Evolutionary conservation across 2,329 filamentous ascomycete genomes (phyloP).

Genomic region (Phialophora macrospora): DNA sequence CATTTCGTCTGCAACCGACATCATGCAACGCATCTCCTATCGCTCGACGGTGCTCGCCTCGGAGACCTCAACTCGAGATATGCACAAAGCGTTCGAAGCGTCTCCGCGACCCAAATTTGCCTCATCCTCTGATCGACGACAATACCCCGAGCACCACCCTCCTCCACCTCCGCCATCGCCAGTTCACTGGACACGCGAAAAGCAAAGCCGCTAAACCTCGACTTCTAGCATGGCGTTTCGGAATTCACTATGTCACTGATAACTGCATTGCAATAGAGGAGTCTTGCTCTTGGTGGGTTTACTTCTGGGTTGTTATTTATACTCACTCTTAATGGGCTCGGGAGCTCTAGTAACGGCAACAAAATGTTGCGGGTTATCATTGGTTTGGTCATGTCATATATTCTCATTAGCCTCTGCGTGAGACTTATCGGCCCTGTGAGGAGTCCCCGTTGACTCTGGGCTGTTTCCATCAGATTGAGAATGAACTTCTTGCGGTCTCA

Average conservation of each 20-base stretch:
- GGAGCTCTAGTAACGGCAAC: background rate
- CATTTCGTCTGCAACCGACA: constrained; percentile 2
- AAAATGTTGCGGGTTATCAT: constrained; percentile 13
- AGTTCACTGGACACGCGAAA: constrained; percentile 36
- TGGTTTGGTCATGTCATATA: constrained; percentile 21
- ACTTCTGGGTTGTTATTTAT: constrained; percentile 28
- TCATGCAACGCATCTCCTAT: constrained; percentile 37
- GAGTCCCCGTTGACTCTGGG: constrained; percentile 5
- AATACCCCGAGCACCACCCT: constrained; percentile 32
- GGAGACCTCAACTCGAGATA: constrained; percentile 46
- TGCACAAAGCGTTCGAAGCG: constrained; percentile 48
- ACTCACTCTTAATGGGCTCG: background rate
- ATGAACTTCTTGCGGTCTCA: constrained; percentile 47
- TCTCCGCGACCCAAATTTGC: constrained; percentile 45
- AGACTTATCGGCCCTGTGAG: constrained; percentile 9
- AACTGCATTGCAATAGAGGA: constrained; percentile 12
- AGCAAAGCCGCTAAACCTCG: constrained; percentile 24
- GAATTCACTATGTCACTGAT: constrained; percentile 1
- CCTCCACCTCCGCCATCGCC: constrained; percentile 37
- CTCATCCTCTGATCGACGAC: constrained; percentile 38
- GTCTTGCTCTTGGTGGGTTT: constrained; percentile 13
- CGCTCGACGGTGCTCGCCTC: constrained; percentile 38
- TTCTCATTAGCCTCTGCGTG: constrained; percentile 6
- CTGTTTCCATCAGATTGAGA: constrained; percentile 32
- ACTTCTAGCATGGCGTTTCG: constrained; percentile 10